These are phyloP conservation scores for Saccharomycopsis guyanensis DNA, from an alignment of 805 yeast genomes.

Conservation along the genomic window DNA sequence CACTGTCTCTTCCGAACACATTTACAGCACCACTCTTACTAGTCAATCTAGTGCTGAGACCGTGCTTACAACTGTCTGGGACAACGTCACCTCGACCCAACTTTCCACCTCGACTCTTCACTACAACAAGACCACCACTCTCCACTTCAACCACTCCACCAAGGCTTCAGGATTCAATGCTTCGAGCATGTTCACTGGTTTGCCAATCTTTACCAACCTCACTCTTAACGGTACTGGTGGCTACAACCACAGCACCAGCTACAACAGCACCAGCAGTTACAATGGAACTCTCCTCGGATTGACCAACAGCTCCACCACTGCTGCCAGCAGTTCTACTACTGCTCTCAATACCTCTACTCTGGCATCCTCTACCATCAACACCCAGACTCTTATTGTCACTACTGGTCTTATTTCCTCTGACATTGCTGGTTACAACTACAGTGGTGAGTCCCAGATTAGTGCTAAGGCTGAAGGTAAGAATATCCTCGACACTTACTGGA, in stretches of 20 bases:
- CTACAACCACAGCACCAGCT: no score
- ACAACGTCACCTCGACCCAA: background rate
- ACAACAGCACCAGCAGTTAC: no score
- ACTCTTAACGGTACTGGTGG: background rate
- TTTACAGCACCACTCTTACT: background rate
- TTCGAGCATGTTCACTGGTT: no score
- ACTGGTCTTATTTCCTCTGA: constrained; percentile 2
- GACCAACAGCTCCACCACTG: background rate
- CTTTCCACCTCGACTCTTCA: background rate
- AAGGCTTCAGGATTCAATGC: no score
- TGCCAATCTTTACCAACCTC: no score
- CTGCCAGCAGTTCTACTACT: background rate
- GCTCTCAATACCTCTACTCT: background rate
- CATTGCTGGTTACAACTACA: background rate
- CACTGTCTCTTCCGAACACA: background rate
- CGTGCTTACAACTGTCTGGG: background rate
- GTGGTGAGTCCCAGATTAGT: background rate
- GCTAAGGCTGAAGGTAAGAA: constrained; percentile 7
- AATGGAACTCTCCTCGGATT: background rate
- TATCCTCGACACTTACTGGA: constrained; percentile 8
- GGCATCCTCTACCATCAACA: background rate
- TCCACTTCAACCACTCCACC: background rate
- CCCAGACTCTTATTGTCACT: background rate
- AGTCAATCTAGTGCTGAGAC: background rate
- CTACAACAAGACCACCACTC: background rate